Conservation (phyloP, 306 rosid species). For the Canavalia gladiata region DNA sequence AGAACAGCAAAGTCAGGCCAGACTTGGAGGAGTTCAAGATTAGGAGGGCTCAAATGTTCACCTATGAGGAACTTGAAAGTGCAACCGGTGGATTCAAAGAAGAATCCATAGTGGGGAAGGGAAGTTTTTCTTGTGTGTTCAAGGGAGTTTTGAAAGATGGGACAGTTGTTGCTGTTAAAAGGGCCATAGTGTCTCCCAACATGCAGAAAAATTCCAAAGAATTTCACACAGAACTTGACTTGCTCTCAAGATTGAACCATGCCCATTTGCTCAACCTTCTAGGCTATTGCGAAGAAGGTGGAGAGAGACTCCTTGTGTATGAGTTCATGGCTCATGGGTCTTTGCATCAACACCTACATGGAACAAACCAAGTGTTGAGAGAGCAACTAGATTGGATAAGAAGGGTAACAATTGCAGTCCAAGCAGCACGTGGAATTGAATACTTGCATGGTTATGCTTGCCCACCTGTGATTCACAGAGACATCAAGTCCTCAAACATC, state of each 20-base stretch:
- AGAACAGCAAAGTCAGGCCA: constrained; percentile 65
- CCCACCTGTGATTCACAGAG: constrained; percentile 92
- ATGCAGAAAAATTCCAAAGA: constrained; percentile 86
- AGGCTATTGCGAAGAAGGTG: constrained; percentile 92
- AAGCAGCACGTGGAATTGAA: constrained; percentile 93
- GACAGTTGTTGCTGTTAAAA: constrained; percentile 87
- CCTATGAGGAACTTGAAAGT: constrained; percentile 80
- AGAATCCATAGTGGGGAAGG: constrained; percentile 86
- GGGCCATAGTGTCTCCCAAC: constrained; percentile 80
- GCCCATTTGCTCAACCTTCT: constrained; percentile 89
- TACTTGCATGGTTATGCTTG: constrained; percentile 91
- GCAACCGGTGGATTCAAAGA: constrained; percentile 82
- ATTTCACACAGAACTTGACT: constrained; percentile 89
- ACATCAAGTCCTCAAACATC: constrained; percentile 93
- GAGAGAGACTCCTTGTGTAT: constrained; percentile 88
- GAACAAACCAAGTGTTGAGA: constrained; percentile 65
- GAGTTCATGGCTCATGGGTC: constrained; percentile 98
- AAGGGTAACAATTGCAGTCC: constrained; percentile 91
- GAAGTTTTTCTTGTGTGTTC: constrained; percentile 91
- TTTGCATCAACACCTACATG: constrained; percentile 85
- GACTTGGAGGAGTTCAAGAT: constrained; percentile 80
- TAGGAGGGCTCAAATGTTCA: constrained; percentile 81
- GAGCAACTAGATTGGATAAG: constrained; percentile 93
- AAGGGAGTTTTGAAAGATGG: constrained; percentile 84
- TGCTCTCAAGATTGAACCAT: constrained; percentile 85